Conservation (phyloP, 2,329 filamentous ascomycete species). For the Fonsecaea monophora region DNA sequence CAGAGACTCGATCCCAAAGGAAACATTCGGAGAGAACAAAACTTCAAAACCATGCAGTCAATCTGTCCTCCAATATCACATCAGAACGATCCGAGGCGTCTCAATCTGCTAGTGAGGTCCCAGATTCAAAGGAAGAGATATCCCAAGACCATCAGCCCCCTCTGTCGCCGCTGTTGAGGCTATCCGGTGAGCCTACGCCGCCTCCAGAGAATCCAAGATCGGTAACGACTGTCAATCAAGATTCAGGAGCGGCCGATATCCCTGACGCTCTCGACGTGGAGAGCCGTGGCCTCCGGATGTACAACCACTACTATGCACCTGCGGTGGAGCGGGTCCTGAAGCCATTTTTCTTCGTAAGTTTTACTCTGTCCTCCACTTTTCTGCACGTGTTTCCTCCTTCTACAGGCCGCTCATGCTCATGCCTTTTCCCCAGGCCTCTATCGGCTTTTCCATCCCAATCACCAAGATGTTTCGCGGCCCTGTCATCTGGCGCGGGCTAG, state of each 20-base stretch:
- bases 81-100: background rate
- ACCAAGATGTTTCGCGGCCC: conserved; percentile 68
- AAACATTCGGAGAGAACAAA: background rate
- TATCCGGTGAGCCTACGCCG: conserved; percentile 3
- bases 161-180: background rate
- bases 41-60: background rate
- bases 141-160: background rate
- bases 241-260: background rate
- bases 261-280: conserved; percentile 6
- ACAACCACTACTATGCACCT: conserved; percentile 55
- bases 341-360: conserved; percentile 71
- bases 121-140: background rate
- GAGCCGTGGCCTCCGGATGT: conserved; percentile 46
- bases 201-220: background rate
- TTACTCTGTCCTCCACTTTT: background rate
- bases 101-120: background rate
- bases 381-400: background rate
- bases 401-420: background rate
- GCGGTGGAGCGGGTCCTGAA: conserved; percentile 63
- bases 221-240: background rate
- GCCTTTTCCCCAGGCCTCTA: conserved; percentile 51
- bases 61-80: background rate
- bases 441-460: conserved; percentile 81
- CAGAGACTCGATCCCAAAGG: background rate
- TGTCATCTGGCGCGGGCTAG: conserved; percentile 73